Evolutionary conservation across 192 early-diverging fungal species (phyloP), one percentile per base, ranked within the genome.

Genomic region (Oehlia diaphana): DNA sequence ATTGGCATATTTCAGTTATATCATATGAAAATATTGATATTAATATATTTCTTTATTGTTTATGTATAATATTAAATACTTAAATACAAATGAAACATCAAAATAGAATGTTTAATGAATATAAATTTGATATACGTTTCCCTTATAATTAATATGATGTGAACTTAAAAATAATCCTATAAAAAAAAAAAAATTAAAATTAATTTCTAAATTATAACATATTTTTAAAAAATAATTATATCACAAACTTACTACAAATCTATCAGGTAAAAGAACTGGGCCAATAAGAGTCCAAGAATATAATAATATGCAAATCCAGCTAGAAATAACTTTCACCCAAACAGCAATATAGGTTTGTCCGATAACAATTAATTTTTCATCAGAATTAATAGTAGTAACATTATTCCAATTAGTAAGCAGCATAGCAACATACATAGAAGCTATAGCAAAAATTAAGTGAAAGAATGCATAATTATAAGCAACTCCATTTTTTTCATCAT

Each of bases 381-480:
- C 89, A 16, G 69, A 58, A 21, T 16, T 53, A 37, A 83, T 85
- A 72, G 83, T 80, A 72, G 80, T 77, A n/a, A 91, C 84, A 76
- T 85, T 87, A 76, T 92, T 88, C 79, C 93, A 94, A 82, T 94
- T 94, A 5, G 96, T 98, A 73, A 98, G 82, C 49, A 97, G 88
- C 96, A 98, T 97, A 0, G 96, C 92, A 21, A 96, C 90, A 79
- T 99, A 99, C 94, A 96, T 97, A 44, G 94, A 89, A 1, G 93
- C 95, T 63, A 96, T 83, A 64, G 92, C 90, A 86, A 99, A 98
- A 61, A 98, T 91, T 10, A 96, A 68, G 82, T 98, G 96, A 88
- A 99, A 97, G 83, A 97, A 97, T 19, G 94, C 84, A 83, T 97
- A 96, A 84, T 89, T 96, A 83, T 96, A 96, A 69, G 92, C 89